A percentile compares a stretch with the other conserved stretches of the same genome.
Evolutionary conservation across 768 basidiomycete species (phyloP).

Genomic region (Xerocomellus amylosporus): DNA sequence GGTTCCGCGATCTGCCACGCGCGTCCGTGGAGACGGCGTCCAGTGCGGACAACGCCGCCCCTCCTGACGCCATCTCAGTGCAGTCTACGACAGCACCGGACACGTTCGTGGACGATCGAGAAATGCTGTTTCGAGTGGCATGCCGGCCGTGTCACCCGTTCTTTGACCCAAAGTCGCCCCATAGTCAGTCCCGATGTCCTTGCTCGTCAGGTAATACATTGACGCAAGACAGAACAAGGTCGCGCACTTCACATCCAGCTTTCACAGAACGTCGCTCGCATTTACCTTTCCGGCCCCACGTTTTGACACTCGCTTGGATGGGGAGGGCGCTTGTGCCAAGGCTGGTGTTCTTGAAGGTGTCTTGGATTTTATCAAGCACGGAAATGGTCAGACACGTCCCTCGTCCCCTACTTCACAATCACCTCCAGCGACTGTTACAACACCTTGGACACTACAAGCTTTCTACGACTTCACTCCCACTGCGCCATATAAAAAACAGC

Average conservation of each 20-base stretch:
- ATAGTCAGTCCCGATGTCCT: constrained; percentile 36
- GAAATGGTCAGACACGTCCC: constrained; percentile 49
- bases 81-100: neutral
- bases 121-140: constrained; percentile 55
- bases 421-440: constrained; percentile 4
- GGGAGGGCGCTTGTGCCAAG: constrained; percentile 53
- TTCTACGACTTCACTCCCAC: no score
- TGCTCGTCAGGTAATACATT: neutral
- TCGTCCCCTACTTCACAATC: constrained; percentile 20
- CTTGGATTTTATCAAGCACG: constrained; percentile 56
- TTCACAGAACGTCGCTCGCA: constrained; percentile 45
- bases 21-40: constrained; percentile 14
- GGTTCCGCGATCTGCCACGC: constrained; percentile 34
- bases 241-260: constrained; percentile 56
- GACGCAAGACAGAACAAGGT: constrained; percentile 42
- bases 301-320: constrained; percentile 42
- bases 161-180: constrained; percentile 42
- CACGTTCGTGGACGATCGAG: constrained; percentile 42
- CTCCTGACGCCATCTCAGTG: neutral
- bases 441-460: constrained; percentile 44
- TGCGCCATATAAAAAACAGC: no score
- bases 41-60: neutral
- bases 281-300: constrained; percentile 50
- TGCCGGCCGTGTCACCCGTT: constrained; percentile 45
- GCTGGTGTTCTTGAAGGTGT: constrained; percentile 52